Base-by-base conservation (phyloP, 169 alveolate genomes). In the Plasmodium ovale region DNA sequence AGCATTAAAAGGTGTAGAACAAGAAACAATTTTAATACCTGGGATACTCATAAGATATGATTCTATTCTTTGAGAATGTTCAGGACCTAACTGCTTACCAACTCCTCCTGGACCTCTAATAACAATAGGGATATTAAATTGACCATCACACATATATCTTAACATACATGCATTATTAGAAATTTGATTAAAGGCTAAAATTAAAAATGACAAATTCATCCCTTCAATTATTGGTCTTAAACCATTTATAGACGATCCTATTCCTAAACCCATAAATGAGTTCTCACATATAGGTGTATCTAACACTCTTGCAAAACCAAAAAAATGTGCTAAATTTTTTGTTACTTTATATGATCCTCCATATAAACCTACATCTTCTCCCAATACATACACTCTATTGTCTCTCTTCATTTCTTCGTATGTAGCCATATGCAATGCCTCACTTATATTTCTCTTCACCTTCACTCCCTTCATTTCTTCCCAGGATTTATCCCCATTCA, bases 231-330 rank as follows among this genome's bases (percentile, higher is more conserved):
- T 94, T 27, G 99, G 99, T 58, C 97, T 93, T 53, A 96, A 77
- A 2, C 98, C 98, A 58, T 87, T 87, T 69, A 94, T 87, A 1
- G 96, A 49, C 3, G 96, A 95, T 25, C 97, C 97, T 7, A 93
- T 92, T 31, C 95, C 95, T 71, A 94, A 71, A n/a, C 96, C 96
- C 74, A 95, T 91, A 64, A 94, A 95, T 12, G 97, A 95, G 27
- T 95, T 95, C 79, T 97, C 99, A 69, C 98, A 94, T 39, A 97
- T 97, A n/a, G 99, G 99, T 27, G 99, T 97, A 92, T 97, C 99
- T 92, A 93, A 68, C 47, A 95, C 93, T 88, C 99, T 92, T 10
- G 87, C 82, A 56, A 91, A 91, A 12, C 98, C 98, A 85, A 85
- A 95, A 70, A 92, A 94, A 54, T 93, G 96, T 64, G 94, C 96